Base-by-base conservation (phyloP, 1,284 basidiomycete species). In the Mycosarcoma mackinlayi region DNA sequence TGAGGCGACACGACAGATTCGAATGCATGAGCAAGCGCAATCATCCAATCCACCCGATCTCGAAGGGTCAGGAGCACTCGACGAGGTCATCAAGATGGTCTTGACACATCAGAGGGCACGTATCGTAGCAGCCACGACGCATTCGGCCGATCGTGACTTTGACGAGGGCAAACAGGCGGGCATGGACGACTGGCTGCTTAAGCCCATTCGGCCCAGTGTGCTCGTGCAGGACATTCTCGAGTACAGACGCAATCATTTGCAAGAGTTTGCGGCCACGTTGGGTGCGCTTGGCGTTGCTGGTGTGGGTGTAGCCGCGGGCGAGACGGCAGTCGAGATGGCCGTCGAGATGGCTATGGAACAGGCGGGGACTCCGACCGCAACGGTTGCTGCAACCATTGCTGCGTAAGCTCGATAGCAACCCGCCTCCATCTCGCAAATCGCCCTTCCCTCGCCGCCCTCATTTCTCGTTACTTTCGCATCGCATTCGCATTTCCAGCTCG, bases 141-240 rank as follows among this genome's bases (percentile, higher is more conserved):
- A 76, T 14, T 64, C 55, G 6, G 34, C 63, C 9, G 73, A 71
- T 19, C 45, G 61, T 0, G 70, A 74, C 48, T 60, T 67, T 45
- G 54, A 50, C 18, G 46, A 66, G n/a, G 76, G 76, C 38, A 53
- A 67, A 9, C 56, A 74, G 2, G 63, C 51, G 8, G 70, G 73
- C 18, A 73, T 78, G 56, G 74, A 76, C 39, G 76, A 71, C 37
- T 78, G 76, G 76, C 40, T 68, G 19, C 45, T 74, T 38, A 78
- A 78, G 47, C 63, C 68, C 19, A 65, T 71, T 31, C 27, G 63
- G 8, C 63, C 68, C 3, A 61, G 63, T 18, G 52, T 58, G 27
- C 52, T 71, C 16, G 68, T 71, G 21, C 45, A 62, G 10, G 68
- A 71, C 41, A 65, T 71, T 19, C 34, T 66, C 24, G 68, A 66